phyloP scores from a whole-genome alignment of 768 basidiomycete genomes.

The Clavaria fumosa region DNA sequence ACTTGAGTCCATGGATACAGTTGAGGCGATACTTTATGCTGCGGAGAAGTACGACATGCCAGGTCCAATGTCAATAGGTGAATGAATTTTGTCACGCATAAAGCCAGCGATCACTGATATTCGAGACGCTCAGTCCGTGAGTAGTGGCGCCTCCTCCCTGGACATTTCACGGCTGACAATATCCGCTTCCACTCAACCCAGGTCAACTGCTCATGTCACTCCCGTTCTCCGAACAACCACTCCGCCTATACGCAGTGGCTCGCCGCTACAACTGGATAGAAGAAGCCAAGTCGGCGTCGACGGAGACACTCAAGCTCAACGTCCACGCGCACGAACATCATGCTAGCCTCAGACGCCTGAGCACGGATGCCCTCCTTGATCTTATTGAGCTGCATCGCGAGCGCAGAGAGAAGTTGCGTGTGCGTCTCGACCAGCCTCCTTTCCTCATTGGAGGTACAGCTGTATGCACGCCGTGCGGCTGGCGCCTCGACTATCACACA shows the following conservation, averaged over 20 bases:
- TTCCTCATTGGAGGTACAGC: constrained; percentile 34
- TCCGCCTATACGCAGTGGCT: constrained; percentile 38
- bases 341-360: constrained; percentile 30
- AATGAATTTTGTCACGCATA: no score
- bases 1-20: constrained; percentile 32
- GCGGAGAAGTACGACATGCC: constrained; percentile 62
- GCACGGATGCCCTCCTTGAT: constrained; percentile 34
- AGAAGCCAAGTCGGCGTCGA: constrained; percentile 39
- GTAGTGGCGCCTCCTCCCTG: no score
- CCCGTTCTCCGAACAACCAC: constrained; percentile 31
- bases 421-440: constrained; percentile 37
- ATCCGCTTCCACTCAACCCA: no score
- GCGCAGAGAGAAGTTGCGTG: constrained; percentile 33
- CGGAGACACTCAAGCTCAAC: constrained; percentile 37
- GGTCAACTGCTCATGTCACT: constrained; percentile 42
- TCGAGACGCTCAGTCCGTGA: no score
- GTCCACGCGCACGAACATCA: constrained; percentile 32
- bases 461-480: constrained; percentile 38
- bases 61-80: constrained; percentile 45
- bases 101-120: no score
- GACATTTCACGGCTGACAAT: no score
- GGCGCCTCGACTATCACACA: constrained; percentile 36
- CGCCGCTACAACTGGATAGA: constrained; percentile 44
- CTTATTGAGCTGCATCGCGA: constrained; percentile 39
- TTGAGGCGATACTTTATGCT: constrained; percentile 44